Evolutionary conservation across 2,329 filamentous ascomycete species (phyloP).

Genomic region (Harringtonia aguacate): DNA sequence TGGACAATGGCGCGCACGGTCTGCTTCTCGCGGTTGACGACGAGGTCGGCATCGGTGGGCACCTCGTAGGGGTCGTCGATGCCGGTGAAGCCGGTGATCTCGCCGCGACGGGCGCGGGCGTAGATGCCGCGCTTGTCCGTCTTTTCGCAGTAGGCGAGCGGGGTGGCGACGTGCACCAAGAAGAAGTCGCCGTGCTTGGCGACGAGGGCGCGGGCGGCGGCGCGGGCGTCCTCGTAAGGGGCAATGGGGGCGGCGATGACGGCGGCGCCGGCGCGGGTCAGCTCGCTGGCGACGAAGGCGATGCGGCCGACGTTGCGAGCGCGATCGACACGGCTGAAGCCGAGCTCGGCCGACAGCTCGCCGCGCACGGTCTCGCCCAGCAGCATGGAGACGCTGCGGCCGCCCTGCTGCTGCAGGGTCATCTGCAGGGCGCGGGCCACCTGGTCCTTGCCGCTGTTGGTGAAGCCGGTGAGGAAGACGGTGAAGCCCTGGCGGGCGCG

Average conservation of each 20-base stretch:
- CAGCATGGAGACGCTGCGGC: conserved; percentile 85
- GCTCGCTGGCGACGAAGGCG: conserved; percentile 88
- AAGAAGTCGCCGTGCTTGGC: conserved; percentile 87
- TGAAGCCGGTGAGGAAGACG: conserved; percentile 93
- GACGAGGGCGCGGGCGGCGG: conserved; percentile 71
- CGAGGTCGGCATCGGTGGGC: conserved; percentile 70
- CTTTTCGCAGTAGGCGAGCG: conserved; percentile 86
- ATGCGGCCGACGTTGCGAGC: conserved; percentile 94
- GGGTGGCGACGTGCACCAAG: conserved; percentile 88
- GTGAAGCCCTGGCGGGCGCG: conserved; percentile 93
- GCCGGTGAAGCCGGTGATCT: conserved; percentile 97
- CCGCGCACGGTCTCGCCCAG: conserved; percentile 90
- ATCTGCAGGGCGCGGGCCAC: conserved; percentile 92
- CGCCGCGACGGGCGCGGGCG: conserved; percentile 67
- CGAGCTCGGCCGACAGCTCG: conserved; percentile 89
- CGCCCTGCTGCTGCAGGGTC: conserved; percentile 95
- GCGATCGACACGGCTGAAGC: conserved; percentile 87
- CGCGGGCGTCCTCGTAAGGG: conserved; percentile 71
- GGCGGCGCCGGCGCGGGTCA: conserved; percentile 84
- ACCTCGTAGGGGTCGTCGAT: conserved; percentile 95
- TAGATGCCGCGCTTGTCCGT: conserved; percentile 92
- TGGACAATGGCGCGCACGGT: conserved; percentile 89
- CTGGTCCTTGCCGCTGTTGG: conserved; percentile 94
- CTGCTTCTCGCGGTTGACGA: conserved; percentile 77
- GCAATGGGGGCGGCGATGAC: conserved; percentile 96